Conservation (phyloP, 345 rosid genomes). For the Gossypium sturtianum region DNA sequence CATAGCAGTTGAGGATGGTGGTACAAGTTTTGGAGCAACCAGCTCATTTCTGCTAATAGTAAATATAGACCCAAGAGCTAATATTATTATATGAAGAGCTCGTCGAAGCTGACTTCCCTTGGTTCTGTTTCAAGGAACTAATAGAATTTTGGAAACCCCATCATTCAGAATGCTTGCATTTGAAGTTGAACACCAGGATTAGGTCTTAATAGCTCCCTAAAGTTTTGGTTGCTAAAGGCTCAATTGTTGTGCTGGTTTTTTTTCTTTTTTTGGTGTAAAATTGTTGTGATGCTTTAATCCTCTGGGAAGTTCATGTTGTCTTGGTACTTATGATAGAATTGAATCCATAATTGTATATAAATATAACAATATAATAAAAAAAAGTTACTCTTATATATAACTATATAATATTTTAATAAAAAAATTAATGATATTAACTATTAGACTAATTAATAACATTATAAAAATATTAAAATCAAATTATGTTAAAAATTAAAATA, state of each 20-base stretch:
- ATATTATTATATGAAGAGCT: slow-evolving; percentile 27
- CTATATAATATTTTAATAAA: too few relatives aligned
- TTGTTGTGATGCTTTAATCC: slow-evolving; percentile 11
- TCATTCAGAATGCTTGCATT: neutral
- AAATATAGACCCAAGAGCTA: slow-evolving; percentile 67
- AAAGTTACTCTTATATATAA: too few relatives aligned
- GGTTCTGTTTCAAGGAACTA: slow-evolving; percentile 54
- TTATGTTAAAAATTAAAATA: too few relatives aligned
- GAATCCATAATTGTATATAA: slow-evolving; percentile 17
- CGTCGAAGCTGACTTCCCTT: slow-evolving; percentile 29
- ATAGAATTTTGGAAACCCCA: slow-evolving; percentile 34
- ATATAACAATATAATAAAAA: too few relatives aligned
- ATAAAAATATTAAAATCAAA: too few relatives aligned
- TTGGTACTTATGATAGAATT: slow-evolving; percentile 25
- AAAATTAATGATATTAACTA: too few relatives aligned
- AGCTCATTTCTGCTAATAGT: slow-evolving; percentile 51
- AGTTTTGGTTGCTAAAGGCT: slow-evolving; percentile 41
- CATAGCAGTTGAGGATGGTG: slow-evolving; percentile 75
- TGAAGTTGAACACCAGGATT: slow-evolving; percentile 22
- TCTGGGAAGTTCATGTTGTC: slow-evolving; percentile 24
- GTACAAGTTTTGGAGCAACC: slow-evolving; percentile 72
- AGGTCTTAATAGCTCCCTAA: slow-evolving; percentile 36
- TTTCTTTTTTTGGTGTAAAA: too few relatives aligned
- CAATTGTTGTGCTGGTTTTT: slow-evolving; percentile 24
- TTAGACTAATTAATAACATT: too few relatives aligned